These are phyloP conservation scores for Sarocladium kiliense DNA, from an alignment of 2,329 filamentous ascomycete species.

Conservation along the genomic window DNA sequence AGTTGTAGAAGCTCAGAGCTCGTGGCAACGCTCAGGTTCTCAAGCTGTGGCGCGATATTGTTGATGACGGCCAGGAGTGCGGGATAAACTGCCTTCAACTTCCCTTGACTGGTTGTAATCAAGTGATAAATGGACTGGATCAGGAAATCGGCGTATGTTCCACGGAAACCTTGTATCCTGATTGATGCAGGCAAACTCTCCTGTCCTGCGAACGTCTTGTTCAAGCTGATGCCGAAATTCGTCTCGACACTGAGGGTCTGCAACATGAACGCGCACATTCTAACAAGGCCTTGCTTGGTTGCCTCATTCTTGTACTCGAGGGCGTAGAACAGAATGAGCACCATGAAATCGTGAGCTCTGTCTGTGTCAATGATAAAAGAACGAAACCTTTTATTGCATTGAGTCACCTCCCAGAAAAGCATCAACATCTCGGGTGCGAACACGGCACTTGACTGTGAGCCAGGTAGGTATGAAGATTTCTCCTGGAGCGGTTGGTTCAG, in stretches of 20 bases:
- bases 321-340: conserved; percentile 87
- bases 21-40: conserved; percentile 68
- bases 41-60: conserved; percentile 82
- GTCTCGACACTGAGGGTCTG: conserved; percentile 92
- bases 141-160: conserved; percentile 89
- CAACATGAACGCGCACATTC: conserved; percentile 96
- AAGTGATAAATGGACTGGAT: conserved; percentile 92
- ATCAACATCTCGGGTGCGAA: conserved; percentile 96
- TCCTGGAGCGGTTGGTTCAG: conserved; percentile 89
- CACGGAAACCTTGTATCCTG: conserved; percentile 76
- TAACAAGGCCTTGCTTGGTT: conserved; percentile 83
- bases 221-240: conserved; percentile 84
- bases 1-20: conserved; percentile 82
- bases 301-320: conserved; percentile 82
- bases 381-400: conserved; percentile 96
- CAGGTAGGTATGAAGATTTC: conserved; percentile 82
- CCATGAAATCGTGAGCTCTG: conserved; percentile 85
- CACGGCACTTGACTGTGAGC: conserved; percentile 71
- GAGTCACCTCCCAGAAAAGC: conserved; percentile 94
- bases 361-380: conserved; percentile 97
- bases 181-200: conserved; percentile 81
- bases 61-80: conserved; percentile 88
- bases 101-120: conserved; percentile 86
- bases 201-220: conserved; percentile 82
- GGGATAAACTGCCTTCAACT: conserved; percentile 85